Conservation (phyloP, 1,284 basidiomycete species). For the Inonotus obliquus region DNA sequence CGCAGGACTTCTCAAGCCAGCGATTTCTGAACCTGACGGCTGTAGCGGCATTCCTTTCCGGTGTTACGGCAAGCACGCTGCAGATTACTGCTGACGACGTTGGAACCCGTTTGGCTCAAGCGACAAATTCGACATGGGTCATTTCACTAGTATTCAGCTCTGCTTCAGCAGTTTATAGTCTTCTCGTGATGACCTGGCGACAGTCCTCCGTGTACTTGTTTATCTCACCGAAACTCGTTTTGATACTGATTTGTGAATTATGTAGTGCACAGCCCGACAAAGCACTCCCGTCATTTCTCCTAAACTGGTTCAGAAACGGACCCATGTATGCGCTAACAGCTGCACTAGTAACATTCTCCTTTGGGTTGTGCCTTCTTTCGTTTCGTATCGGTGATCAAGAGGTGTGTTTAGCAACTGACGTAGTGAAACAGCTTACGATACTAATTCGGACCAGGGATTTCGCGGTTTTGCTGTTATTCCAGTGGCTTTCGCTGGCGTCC, state of each 20-base stretch:
- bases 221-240: neutral
- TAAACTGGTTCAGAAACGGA: neutral
- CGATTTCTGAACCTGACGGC: slow-evolving; percentile 6
- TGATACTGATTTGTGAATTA: neutral
- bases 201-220: neutral
- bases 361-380: neutral
- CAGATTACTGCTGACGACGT: neutral
- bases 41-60: slow-evolving; percentile 8
- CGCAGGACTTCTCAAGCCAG: neutral
- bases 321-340: neutral
- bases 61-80: slow-evolving; percentile 8
- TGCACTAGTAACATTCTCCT: neutral
- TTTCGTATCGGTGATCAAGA: neutral
- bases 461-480: neutral
- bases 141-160: slow-evolving; percentile 7
- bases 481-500: neutral
- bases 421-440: neutral
- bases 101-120: neutral
- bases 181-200: slow-evolving; percentile 9
- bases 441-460: neutral
- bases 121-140: slow-evolving; percentile 5
- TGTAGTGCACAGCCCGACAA: neutral
- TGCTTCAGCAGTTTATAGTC: slow-evolving; percentile 6
- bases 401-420: neutral
- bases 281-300: neutral